Evolutionary conservation across 441 rosid genomes (phyloP), one percentile per base, ranked within the genome.

Genomic region (Populus hybrid): DNA sequence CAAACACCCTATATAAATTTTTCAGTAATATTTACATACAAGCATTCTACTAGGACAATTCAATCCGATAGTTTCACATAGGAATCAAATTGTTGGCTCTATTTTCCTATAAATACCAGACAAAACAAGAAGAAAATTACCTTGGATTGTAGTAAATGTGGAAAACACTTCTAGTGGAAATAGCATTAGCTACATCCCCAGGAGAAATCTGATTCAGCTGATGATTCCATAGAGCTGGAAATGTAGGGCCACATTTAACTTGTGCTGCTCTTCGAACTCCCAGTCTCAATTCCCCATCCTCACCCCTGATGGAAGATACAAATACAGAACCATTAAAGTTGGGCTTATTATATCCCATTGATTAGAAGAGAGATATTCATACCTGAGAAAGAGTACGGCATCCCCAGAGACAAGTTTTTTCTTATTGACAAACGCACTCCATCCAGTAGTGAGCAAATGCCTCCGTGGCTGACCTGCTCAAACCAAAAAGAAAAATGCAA

Each of bases 371-470:
- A 20, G 23, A n/a, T 3, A 30, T n/a, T 28, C 2, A 20, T 82
- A 93, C 99, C 98, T 94, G 18, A 94, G 95, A 82, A 95, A 95
- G 63, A 95, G 97, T 71, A 94, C 98, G 42, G 98, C 99, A 87
- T 95, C 99, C 78, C 99, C 99, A 21, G 97, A 92, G 69, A 95
- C 94, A 59, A 95, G 97, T 30, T 81, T 94, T 94, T 95, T 95
- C 92, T 88, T 92, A 83, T 95, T 95, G 9, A 95, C 98, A 81
- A 95, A 95, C 23, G 97, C 95, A 84, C 97, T 95, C 99, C 99
- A 95, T 40, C 99, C 99, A 2, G 98, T 95, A 18, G 99, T 95
- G 20, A 95, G 95, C 92, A 95, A 87, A 84, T 95, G 99, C 87
- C 99, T 89, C 79, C 98, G 89, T 24, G 99, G 99, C 83, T 94